Percentiles rank a stretch among this genome's conserved stretches.
Evolutionary conservation across 176 grass and related monocot species (phyloP).

Genomic region (Triticum urartu): DNA sequence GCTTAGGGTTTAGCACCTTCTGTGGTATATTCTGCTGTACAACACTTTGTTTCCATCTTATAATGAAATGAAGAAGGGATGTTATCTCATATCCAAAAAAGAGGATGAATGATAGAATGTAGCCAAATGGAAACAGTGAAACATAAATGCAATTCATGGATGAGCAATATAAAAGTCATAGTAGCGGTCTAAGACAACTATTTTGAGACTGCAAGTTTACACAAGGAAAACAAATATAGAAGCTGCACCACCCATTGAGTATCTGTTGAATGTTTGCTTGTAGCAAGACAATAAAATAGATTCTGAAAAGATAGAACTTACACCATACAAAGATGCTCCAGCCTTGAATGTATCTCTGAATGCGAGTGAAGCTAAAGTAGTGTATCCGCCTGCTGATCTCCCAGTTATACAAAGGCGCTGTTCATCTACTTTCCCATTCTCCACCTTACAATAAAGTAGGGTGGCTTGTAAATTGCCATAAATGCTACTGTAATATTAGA

Average conservation of each 20-base stretch:
- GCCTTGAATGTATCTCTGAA: slow-evolving; percentile 92
- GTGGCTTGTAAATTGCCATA: neutral
- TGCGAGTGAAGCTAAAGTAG: slow-evolving; percentile 83
- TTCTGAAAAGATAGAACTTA: slow-evolving; percentile 52
- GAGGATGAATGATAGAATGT: neutral
- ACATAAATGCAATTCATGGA: neutral
- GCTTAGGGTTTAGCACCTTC: neutral
- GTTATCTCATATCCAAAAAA: neutral
- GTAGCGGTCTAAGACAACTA: neutral
- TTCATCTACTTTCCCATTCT: slow-evolving; percentile 73
- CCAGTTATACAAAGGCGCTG: slow-evolving; percentile 88
- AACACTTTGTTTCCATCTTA: neutral
- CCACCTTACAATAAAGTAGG: slow-evolving; percentile 52
- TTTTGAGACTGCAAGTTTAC: neutral
- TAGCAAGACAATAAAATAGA: neutral
- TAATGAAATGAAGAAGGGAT: slow-evolving; percentile 18
- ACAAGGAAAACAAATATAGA: slow-evolving; percentile 20
- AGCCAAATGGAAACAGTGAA: neutral
- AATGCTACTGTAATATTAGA: slow-evolving; percentile 15
- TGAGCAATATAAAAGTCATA: neutral
- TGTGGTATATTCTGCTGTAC: neutral
- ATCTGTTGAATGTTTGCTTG: neutral
- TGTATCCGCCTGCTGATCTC: slow-evolving; percentile 91
- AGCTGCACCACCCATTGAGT: neutral
- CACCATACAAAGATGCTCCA: slow-evolving; percentile 96